These are phyloP conservation scores for Leonotis leonurus DNA, from an alignment of 257 asterid genomes.

Conservation along the genomic window DNA sequence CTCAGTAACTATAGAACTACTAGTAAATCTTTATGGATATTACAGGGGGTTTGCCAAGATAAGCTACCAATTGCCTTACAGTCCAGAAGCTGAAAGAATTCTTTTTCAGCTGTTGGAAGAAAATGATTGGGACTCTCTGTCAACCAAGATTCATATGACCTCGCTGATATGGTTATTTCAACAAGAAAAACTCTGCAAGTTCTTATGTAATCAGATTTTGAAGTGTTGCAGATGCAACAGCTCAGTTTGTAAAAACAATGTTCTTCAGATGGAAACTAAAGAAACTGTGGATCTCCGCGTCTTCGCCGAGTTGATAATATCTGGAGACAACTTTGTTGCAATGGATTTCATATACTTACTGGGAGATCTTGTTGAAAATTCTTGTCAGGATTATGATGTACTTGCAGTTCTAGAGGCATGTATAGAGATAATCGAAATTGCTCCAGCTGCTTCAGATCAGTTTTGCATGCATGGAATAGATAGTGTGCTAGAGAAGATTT, in stretches of 20 bases:
- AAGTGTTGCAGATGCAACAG: constrained; percentile 47
- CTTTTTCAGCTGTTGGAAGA: constrained; percentile 55
- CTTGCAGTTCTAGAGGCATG: constrained; percentile 48
- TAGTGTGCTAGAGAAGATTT: constrained; percentile 41
- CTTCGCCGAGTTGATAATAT: constrained; percentile 60
- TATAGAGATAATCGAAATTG: constrained; percentile 40
- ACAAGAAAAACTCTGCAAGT: constrained; percentile 70
- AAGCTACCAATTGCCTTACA: constrained; percentile 77
- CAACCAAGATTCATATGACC: constrained; percentile 51
- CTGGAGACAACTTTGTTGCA: constrained; percentile 57
- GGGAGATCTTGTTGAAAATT: constrained; percentile 48
- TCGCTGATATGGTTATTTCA: constrained; percentile 89
- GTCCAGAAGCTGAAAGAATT: constrained; percentile 81
- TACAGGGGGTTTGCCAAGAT: constrained; percentile 72
- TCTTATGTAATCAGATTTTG: constrained; percentile 55
- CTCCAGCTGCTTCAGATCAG: constrained; percentile 71
- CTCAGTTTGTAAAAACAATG: constrained; percentile 23
- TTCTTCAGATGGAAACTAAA: constrained; percentile 26
- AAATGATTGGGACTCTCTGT: constrained; percentile 71
- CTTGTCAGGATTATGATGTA: constrained; percentile 43
- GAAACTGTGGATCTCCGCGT: constrained; percentile 36
- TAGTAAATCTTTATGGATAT: constrained; percentile 64
- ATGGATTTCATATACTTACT: constrained; percentile 45
- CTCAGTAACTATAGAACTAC: constrained; percentile 42
- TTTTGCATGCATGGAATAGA: constrained; percentile 65